These are phyloP conservation scores for Cercophora scortea DNA, from an alignment of 495 filamentous ascomycete genomes.

Conservation along the genomic window DNA sequence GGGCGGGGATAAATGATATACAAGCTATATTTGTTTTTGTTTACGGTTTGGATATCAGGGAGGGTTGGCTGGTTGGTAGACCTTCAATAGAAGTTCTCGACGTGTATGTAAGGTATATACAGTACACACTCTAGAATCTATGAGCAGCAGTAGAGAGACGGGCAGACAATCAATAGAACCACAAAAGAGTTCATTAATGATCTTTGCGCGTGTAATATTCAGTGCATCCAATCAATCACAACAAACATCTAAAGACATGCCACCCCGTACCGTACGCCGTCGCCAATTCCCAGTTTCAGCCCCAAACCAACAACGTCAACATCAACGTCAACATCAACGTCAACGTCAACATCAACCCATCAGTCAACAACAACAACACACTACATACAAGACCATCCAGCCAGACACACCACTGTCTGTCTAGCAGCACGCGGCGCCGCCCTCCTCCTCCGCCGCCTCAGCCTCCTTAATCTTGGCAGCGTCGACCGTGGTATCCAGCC, in stretches of 20 bases:
- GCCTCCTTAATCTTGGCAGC: conserved; percentile 10
- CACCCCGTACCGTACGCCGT: not conserved
- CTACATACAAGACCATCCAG: not conserved
- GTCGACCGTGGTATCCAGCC: conserved; percentile 15
- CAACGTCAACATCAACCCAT: not conserved
- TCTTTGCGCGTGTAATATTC: too few relatives aligned
- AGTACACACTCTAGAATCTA: too few relatives aligned
- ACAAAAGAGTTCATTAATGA: too few relatives aligned
- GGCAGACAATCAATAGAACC: too few relatives aligned
- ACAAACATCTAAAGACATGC: too few relatives aligned
- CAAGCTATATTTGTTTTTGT: not conserved
- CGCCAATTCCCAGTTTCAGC: not conserved
- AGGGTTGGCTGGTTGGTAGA: not conserved
- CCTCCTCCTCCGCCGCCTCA: not conserved
- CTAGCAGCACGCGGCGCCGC: conserved; percentile 18
- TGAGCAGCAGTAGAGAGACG: too few relatives aligned
- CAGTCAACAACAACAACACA: not conserved
- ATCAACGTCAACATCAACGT: not conserved
- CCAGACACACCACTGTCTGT: not conserved
- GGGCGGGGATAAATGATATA: not conserved
- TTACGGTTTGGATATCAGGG: not conserved
- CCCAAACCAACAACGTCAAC: not conserved
- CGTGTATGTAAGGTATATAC: not conserved
- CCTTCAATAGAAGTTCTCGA: not conserved
- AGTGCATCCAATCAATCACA: too few relatives aligned